These are phyloP conservation scores for Penicillium crystallinum DNA, from an alignment of 495 filamentous ascomycete genomes.

Conservation along the genomic window DNA sequence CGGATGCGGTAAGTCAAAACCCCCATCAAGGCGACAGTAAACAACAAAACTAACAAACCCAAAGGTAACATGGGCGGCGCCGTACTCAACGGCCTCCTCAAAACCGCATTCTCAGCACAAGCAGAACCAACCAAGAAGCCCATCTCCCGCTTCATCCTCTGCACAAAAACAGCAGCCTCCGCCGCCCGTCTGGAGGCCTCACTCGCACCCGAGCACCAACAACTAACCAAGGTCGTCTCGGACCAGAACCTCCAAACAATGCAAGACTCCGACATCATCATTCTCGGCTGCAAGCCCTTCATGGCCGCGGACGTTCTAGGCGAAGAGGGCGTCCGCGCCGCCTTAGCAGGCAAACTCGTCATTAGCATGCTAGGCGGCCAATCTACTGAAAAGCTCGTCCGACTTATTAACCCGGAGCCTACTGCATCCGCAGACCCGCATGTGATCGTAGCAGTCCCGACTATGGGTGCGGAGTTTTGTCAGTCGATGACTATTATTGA, in stretches of 20 bases:
- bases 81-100: conserved; percentile 31
- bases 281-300: conserved; percentile 36
- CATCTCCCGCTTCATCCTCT: conserved; percentile 22
- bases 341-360: conserved; percentile 67
- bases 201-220: conserved; percentile 5
- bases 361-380: conserved; percentile 86
- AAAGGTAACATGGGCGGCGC: conserved; percentile 39
- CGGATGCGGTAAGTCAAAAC: conserved; percentile 23
- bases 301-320: conserved; percentile 28
- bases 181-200: conserved; percentile 14
- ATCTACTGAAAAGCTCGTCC: conserved; percentile 56
- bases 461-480: conserved; percentile 30
- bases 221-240: conserved; percentile 16
- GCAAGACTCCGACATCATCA: conserved; percentile 27
- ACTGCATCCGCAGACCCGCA: conserved; percentile 4
- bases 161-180: conserved; percentile 27
- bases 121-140: conserved; percentile 1
- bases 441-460: conserved; percentile 32
- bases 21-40: not conserved
- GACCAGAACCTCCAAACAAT: conserved; percentile 21
- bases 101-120: conserved; percentile 20
- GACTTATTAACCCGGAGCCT: conserved; percentile 41
- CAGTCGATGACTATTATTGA: conserved; percentile 35
- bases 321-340: conserved; percentile 18
- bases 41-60: not conserved